phyloP scores from a whole-genome alignment of 2,329 filamentous ascomycete species.

The Ophiostoma australiae region DNA sequence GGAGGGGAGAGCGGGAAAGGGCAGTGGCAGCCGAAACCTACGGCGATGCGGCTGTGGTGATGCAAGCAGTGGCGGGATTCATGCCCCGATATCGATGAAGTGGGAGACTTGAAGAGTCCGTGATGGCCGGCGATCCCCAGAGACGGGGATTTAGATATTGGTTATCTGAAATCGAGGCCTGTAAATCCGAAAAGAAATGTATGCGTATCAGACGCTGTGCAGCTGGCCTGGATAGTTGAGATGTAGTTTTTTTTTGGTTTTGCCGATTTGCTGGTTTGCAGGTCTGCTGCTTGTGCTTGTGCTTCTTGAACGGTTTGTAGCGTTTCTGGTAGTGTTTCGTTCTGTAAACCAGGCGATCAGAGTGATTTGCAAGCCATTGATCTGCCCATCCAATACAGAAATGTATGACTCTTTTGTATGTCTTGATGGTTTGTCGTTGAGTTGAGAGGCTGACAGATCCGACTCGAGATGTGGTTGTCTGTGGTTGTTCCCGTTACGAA shows the following conservation, averaged over 20 bases:
- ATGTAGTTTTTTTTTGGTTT: too few relatives aligned
- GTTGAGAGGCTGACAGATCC: conserved; percentile 1
- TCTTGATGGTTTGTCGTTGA: neutral
- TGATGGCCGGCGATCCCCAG: neutral
- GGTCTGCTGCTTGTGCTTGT: neutral
- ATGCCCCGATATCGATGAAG: neutral
- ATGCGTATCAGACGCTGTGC: neutral
- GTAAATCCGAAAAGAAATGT: neutral
- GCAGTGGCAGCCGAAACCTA: conserved; percentile 25
- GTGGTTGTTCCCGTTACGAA: neutral
- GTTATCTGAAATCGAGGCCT: neutral
- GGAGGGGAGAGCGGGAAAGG: conserved; percentile 55
- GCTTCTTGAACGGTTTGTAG: neutral
- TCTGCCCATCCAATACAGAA: neutral
- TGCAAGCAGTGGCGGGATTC: neutral
- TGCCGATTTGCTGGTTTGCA: neutral
- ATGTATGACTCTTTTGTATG: conserved; percentile 11
- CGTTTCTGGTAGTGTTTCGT: neutral
- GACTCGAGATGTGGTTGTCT: neutral
- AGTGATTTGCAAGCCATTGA: neutral
- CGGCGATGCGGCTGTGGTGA: neutral
- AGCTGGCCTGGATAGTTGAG: neutral
- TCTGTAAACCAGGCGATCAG: neutral
- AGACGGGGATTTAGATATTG: neutral
- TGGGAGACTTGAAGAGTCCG: conserved; percentile 17